Conservation (phyloP, 2,329 filamentous ascomycete species). For the Pseudovirgaria hyperparasitica region DNA sequence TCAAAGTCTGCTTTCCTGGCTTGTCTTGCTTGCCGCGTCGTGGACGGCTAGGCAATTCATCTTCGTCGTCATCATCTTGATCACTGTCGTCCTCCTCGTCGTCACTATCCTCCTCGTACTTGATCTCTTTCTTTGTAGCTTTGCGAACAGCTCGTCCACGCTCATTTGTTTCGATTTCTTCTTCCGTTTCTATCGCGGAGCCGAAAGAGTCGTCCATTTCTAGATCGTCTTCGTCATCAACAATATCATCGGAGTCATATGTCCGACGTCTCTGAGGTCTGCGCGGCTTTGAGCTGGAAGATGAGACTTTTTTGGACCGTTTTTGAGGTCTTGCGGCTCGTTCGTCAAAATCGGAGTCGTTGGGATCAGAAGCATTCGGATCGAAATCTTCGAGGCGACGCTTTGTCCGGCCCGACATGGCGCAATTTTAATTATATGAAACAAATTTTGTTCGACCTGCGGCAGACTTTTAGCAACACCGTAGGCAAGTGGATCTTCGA, state of each 20-base stretch:
- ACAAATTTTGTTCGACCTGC: too few species aligned
- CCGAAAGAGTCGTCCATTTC: slow-evolving; percentile 31
- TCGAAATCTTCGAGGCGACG: slow-evolving; percentile 25
- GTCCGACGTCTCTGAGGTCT: slow-evolving; percentile 17
- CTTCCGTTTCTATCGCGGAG: slow-evolving; percentile 24
- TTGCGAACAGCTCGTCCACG: slow-evolving; percentile 41
- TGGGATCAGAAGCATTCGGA: slow-evolving; percentile 25
- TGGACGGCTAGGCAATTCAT: slow-evolving; percentile 7
- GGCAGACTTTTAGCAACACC: too few species aligned
- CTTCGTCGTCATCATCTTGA: slow-evolving; percentile 17
- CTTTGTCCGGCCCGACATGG: slow-evolving; percentile 27
- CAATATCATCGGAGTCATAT: slow-evolving; percentile 22
- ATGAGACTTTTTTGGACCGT: slow-evolving; percentile 10
- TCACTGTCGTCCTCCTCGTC: slow-evolving; percentile 30
- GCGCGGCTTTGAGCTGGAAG: slow-evolving; percentile 5
- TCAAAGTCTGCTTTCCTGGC: slow-evolving; percentile 20
- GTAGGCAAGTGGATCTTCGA: too few species aligned
- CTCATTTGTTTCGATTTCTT: slow-evolving; percentile 41
- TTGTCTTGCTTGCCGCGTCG: slow-evolving; percentile 13
- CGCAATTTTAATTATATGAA: too few species aligned
- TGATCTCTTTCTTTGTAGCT: slow-evolving; percentile 40
- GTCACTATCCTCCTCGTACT: slow-evolving; percentile 42
- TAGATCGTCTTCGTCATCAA: slow-evolving; percentile 35
- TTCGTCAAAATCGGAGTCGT: slow-evolving; percentile 25
- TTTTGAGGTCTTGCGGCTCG: slow-evolving; percentile 11